phyloP scores from a whole-genome alignment of 208 protist genomes.

The Acanthamoeba divionensis region DNA sequence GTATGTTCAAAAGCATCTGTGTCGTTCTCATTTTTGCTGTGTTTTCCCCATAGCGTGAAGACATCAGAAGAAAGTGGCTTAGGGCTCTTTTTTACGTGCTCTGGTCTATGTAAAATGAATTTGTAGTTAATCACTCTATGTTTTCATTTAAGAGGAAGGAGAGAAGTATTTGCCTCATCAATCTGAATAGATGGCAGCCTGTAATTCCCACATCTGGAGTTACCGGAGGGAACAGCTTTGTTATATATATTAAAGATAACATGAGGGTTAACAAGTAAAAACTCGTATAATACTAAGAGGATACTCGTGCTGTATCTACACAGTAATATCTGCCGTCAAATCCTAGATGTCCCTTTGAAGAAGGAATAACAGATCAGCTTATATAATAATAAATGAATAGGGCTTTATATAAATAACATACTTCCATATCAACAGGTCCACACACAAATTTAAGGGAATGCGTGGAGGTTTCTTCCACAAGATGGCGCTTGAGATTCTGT shows the following conservation, averaged over 20 bases:
- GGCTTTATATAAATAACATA: not conserved
- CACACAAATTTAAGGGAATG: constrained; percentile 9
- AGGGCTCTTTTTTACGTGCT: constrained; percentile 5
- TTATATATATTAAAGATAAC: not conserved
- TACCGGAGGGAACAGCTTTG: constrained; percentile 27
- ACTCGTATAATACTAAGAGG: not conserved
- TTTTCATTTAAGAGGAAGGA: too few species aligned
- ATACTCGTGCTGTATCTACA: constrained; percentile 30
- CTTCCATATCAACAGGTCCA: constrained; percentile 45
- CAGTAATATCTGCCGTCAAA: constrained; percentile 40
- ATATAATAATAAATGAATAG: not conserved
- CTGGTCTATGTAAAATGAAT: too few species aligned
- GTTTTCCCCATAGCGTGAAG: constrained; percentile 26
- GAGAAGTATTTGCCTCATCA: too few species aligned
- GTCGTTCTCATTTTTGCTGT: constrained; percentile 50
- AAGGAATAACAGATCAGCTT: not conserved
- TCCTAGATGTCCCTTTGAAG: not conserved
- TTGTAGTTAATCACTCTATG: too few species aligned
- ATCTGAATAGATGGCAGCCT: constrained; percentile 19
- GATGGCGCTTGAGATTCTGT: constrained; percentile 35
- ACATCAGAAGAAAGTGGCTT: constrained; percentile 27
- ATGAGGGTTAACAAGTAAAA: not conserved
- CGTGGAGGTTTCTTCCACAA: not conserved
- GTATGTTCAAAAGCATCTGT: not conserved
- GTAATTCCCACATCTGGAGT: constrained; percentile 7